Evolutionary conservation across 2,329 filamentous ascomycete species (phyloP), one percentile per base, ranked within the genome.

Genomic region (Chrysosporium queenslandicum): DNA sequence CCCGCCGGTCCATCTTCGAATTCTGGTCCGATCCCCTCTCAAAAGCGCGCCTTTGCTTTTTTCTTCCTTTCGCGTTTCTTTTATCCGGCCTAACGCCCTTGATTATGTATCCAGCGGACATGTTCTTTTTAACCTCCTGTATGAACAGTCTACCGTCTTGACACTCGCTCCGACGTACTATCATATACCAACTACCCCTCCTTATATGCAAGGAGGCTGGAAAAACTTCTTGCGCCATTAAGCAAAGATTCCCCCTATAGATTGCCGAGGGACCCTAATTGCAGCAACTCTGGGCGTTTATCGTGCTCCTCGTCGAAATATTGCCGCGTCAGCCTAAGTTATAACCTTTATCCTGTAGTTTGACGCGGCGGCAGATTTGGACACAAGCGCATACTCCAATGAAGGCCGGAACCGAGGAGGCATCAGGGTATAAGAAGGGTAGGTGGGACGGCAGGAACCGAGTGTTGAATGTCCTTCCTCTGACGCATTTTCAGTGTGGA

Each of bases 401-500:
- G 51, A 39, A 39, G 21, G 39, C 37, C 11, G 12, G n/a, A 11
- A n/a, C 16, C 12, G 36, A 34, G 12, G 30, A 29, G 12, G 9
- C 3, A 7, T 29, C 23, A n/a, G 21, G 40, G 7, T 14, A 43
- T 43, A 55, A 36, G 25, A 55, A 52, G 32, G 53, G 53, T 52
- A 30, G 1, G 43, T 30, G 8, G 18, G 21, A 2, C 2, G 9
- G 25, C 30, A 32, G 2, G 34, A 25, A 43, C 20, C 18, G 7
- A 32, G 12, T n/a, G 4, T n/a, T 16, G 11, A 37, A 29, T 20
- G 4, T 8, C 37, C 40, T 25, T 47, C 8, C 16, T 23, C 40
- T 46, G 46, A 43, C 21, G 20, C 12, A 14, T 42, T 16, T n/a
- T 41, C 53, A 87, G 87, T 92, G 65, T 95, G 87, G 87, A 87